Percentiles rank a stretch among this genome's conserved stretches.
Conservation (phyloP, 2,329 filamentous ascomycete genomes). For the Calonectria naviculata region DNA sequence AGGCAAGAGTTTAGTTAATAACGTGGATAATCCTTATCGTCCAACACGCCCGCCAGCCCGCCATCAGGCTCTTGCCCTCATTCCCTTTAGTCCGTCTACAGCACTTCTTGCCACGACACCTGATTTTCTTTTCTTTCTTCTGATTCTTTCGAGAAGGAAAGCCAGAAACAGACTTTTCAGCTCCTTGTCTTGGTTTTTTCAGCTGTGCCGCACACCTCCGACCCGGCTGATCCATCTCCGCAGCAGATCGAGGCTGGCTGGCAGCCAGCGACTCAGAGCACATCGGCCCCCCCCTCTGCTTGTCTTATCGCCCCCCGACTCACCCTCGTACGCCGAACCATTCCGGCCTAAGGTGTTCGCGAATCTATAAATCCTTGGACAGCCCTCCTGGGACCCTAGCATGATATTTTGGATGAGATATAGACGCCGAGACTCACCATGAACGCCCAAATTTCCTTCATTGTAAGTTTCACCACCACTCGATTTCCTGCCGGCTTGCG, state of each 20-base stretch:
- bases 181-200: conserved; percentile 20
- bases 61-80: conserved; percentile 7
- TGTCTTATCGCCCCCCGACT: conserved; percentile 26
- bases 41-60: conserved; percentile 3
- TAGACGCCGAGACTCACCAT: conserved; percentile 48
- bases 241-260: conserved; percentile 31
- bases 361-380: conserved; percentile 15
- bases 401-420: conserved; percentile 13
- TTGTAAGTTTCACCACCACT: conserved; percentile 55
- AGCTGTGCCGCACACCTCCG: conserved; percentile 28
- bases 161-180: conserved; percentile 34
- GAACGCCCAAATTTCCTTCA: conserved; percentile 68
- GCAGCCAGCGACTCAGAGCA: conserved; percentile 30
- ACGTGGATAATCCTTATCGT: conserved; percentile 28
- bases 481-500: background rate
- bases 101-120: conserved; percentile 4
- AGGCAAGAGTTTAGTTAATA: conserved; percentile 27
- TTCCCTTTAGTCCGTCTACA: conserved; percentile 6
- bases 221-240: conserved; percentile 32
- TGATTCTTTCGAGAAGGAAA: background rate
- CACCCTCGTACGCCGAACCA: conserved; percentile 14
- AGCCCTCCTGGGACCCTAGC: background rate
- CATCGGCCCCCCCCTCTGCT: conserved; percentile 21
- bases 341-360: conserved; percentile 7
- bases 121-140: background rate